Base-by-base conservation (phyloP, 176 grass and related monocot genomes). In the Ensete glaucum region DNA sequence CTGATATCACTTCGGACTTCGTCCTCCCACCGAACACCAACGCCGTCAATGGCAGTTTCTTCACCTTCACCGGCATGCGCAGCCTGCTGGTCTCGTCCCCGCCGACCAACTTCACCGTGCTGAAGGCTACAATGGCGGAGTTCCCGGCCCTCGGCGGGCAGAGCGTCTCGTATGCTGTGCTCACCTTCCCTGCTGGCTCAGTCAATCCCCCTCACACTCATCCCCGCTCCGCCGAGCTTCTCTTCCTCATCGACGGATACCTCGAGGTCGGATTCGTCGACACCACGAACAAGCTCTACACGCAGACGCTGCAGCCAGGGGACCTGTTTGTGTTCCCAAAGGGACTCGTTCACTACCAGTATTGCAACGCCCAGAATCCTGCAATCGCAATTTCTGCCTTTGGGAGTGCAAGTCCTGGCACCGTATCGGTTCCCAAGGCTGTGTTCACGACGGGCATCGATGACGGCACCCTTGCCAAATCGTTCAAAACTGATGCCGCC, bases 291-390 rank as follows among this genome's bases (percentile, higher is more conserved):
- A 69, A 48, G 66, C 29, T 69, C 27, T 69, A 49, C 66, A 19
- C 29, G 14, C 66, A 69, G 66, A 69, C 66, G 26, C 66, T 69
- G 27, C 66, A 49, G 27, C 66, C 25, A 27, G 66, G 66, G 15
- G 66, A 69, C 15, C 0, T 19, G 66, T 69, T 69, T 9, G 66
- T 69, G 27, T 69, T 69, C 29, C 66, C 66, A 5, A 69, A 69
- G 66, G 66, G 66, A 9, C 66, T 69, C 1, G 66, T 69, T 48
- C 66, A 49, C 66, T 69, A 48, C 66, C 66, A 69, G 66, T 69
- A 17, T 1, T 12, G 14, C 26, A 16, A 2, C 27, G 5, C 29
- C 66, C 1, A 69, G 14, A 48, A 69, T n/a, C 27, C 66, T 13
- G 66, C 66, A 0, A 1, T 69, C 7, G 66, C 66, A 29, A 8